These are phyloP conservation scores for Penicillium sp. DNA, from an alignment of 2,329 filamentous ascomycete species.

Conservation along the genomic window DNA sequence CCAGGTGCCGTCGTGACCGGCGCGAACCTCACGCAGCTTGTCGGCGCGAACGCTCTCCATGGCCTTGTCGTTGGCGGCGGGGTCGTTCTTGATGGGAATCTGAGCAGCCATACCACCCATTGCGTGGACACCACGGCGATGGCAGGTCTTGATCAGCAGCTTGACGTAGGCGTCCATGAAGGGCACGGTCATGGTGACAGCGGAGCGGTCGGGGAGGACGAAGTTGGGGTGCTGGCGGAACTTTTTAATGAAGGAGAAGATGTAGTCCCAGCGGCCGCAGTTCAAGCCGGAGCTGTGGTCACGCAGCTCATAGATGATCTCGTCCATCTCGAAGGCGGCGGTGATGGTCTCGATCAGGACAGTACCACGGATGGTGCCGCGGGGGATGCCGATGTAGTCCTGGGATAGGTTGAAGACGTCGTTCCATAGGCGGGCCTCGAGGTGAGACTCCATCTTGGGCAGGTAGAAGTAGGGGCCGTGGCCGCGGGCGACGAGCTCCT, in stretches of 20 bases:
- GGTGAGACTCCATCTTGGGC: constrained; percentile 95
- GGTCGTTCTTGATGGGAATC: constrained; percentile 96
- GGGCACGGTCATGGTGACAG: constrained; percentile 94
- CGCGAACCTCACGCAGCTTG: constrained; percentile 91
- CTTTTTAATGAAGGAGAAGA: constrained; percentile 99
- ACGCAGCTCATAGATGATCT: constrained; percentile 98
- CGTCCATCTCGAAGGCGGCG: constrained; percentile 98
- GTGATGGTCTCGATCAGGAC: constrained; percentile 97
- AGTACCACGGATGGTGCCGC: constrained; percentile 89
- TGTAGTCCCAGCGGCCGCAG: constrained; percentile 99
- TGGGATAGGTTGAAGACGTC: constrained; percentile 94
- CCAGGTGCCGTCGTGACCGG: constrained; percentile 96
- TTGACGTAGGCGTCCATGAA: constrained; percentile 99
- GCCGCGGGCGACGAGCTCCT: constrained; percentile 77
- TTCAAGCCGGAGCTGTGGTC: constrained; percentile 96
- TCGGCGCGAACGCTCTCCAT: constrained; percentile 92
- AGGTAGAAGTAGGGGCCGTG: constrained; percentile 96
- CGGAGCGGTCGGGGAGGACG: constrained; percentile 82
- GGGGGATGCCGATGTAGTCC: constrained; percentile 81
- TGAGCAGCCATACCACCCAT: constrained; percentile 99
- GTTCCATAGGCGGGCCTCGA: constrained; percentile 96
- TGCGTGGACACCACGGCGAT: constrained; percentile 92
- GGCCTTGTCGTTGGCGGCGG: constrained; percentile 81
- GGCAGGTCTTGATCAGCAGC: constrained; percentile 96
- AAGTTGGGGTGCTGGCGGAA: constrained; percentile 94